Evolutionary conservation across 208 protist genomes (phyloP).

Genomic region (Trichomonas gallinae): DNA sequence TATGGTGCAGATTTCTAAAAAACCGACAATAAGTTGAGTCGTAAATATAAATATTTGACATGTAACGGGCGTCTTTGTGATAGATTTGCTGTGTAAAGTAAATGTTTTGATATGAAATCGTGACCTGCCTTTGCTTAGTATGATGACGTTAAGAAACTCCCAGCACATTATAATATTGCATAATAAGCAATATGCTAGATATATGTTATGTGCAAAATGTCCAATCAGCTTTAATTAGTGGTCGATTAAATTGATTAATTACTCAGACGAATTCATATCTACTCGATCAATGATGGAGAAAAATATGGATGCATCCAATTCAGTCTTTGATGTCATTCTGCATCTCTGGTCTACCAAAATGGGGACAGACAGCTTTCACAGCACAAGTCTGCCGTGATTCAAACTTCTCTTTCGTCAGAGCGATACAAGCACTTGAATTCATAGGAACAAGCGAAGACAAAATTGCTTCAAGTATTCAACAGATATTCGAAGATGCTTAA

Average conservation of each 20-base stretch:
- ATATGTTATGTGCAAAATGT: too few species aligned
- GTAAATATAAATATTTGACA: too few species aligned
- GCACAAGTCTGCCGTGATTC: slow-evolving; percentile 61
- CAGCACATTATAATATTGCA: too few species aligned
- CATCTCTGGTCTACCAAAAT: background rate
- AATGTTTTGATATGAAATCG: too few species aligned
- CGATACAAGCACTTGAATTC: slow-evolving; percentile 64
- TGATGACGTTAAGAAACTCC: too few species aligned
- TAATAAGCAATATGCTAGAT: too few species aligned
- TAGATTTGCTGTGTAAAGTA: too few species aligned
- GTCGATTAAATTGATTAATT: slow-evolving; percentile 72
- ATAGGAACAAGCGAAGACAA: background rate
- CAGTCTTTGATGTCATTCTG: slow-evolving; percentile 53
- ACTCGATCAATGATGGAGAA: slow-evolving; percentile 42
- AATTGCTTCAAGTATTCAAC: slow-evolving; percentile 23
- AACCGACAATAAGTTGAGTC: too few species aligned
- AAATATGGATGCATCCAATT: slow-evolving; percentile 54
- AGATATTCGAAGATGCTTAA: slow-evolving; percentile 92
- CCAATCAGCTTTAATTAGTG: too few species aligned
- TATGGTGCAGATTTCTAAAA: too few species aligned
- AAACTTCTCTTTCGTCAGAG: slow-evolving; percentile 84
- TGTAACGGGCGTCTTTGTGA: too few species aligned
- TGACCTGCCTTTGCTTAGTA: too few species aligned
- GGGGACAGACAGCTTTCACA: slow-evolving; percentile 84
- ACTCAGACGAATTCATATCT: slow-evolving; percentile 59